Evolutionary conservation across 805 yeast species (phyloP).

Genomic region (Barnettozyma sp.): DNA sequence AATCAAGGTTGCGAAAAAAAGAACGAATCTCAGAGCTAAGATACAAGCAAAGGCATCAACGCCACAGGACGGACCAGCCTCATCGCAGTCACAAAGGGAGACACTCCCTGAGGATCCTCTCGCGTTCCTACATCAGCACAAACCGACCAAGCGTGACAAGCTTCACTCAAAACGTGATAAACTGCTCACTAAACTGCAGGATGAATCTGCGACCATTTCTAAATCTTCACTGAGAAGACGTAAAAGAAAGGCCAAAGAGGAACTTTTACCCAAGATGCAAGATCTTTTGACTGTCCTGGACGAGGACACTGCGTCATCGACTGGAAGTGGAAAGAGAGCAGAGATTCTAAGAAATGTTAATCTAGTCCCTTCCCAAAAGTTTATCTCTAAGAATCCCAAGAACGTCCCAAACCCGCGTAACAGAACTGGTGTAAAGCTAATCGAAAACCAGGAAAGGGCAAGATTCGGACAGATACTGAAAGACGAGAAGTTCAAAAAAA

Average conservation of each 20-base stretch:
- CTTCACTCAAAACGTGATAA: constrained; percentile 32
- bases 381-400: constrained; percentile 12
- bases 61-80: background rate
- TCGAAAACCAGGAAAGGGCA: constrained; percentile 51
- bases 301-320: constrained; percentile 11
- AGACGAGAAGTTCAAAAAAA: constrained; percentile 45
- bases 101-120: constrained; percentile 30
- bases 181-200: constrained; percentile 32
- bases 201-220: constrained; percentile 40
- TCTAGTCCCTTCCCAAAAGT: constrained; percentile 13
- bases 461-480: constrained; percentile 53
- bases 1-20: constrained; percentile 38
- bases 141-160: constrained; percentile 48
- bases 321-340: constrained; percentile 4
- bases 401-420: constrained; percentile 52
- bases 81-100: background rate
- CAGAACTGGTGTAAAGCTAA: constrained; percentile 43
- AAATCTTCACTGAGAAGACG: constrained; percentile 61
- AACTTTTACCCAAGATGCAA: constrained; percentile 58
- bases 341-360: constrained; percentile 12
- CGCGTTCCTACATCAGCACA: constrained; percentile 46
- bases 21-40: constrained; percentile 34
- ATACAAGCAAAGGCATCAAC: constrained; percentile 26
- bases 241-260: constrained; percentile 54
- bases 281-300: constrained; percentile 53